These are phyloP conservation scores for Micractinium conductrix DNA, from an alignment of 139 green algal species.

Conservation along the genomic window DNA sequence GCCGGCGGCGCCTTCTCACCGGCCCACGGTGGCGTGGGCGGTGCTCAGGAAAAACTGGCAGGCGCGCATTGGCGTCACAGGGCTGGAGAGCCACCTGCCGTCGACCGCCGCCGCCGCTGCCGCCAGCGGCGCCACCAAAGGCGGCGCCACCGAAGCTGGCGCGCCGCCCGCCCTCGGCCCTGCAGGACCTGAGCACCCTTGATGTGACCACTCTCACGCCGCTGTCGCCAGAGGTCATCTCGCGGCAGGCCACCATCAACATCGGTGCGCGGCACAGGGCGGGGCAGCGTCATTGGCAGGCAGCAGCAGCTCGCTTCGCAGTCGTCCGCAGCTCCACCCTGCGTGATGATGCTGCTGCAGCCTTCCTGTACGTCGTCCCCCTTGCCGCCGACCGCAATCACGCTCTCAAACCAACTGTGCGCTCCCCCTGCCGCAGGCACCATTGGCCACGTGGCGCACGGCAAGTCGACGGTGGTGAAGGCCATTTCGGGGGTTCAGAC, in stretches of 20 bases:
- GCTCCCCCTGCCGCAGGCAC: conserved; percentile 75
- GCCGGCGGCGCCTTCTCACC: no score
- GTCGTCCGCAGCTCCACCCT: neutral
- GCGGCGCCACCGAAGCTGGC: neutral
- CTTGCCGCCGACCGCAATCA: no score
- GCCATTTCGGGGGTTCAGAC: conserved; percentile 99
- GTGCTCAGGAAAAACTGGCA: no score
- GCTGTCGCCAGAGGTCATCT: conserved; percentile 98
- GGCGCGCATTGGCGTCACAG: neutral
- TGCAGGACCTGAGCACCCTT: conserved; percentile 90
- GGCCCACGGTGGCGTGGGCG: no score
- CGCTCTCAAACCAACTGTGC: neutral
- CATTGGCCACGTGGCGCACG: conserved; percentile 99
- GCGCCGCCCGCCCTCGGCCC: neutral
- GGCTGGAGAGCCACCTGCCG: neutral
- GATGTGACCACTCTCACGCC: conserved; percentile 90
- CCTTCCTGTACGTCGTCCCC: neutral
- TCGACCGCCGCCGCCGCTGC: neutral
- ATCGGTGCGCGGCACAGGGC: conserved; percentile 82
- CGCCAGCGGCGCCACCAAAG: neutral
- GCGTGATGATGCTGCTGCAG: neutral
- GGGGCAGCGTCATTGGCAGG: neutral
- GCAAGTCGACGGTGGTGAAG: conserved; percentile 99
- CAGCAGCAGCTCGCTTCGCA: neutral
- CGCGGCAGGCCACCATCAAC: conserved; percentile 99